phyloP scores from a whole-genome alignment of 2,329 filamentous ascomycete genomes.

The Monosporascus sp. region DNA sequence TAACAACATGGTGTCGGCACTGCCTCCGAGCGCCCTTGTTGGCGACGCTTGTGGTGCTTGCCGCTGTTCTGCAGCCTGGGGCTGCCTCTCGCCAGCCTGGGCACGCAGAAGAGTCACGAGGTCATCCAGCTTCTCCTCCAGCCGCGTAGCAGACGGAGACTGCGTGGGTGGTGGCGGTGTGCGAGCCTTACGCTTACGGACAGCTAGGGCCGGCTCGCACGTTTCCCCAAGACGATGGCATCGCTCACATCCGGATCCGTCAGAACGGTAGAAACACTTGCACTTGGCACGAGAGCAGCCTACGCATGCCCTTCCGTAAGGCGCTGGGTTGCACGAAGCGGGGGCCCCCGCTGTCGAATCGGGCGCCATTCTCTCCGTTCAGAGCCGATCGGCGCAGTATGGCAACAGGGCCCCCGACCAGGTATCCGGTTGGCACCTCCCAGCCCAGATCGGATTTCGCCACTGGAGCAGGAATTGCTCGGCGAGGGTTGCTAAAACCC shows the following conservation, averaged over 20 bases:
- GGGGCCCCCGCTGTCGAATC: constrained; percentile 2
- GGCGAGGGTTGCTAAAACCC: too few relatives aligned
- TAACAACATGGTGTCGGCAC: background rate
- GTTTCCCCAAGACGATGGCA: constrained; percentile 19
- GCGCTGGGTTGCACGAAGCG: constrained; percentile 4
- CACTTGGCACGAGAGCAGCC: constrained; percentile 20
- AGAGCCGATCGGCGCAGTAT: too few relatives aligned
- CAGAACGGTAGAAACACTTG: constrained; percentile 19
- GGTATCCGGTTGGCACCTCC: too few relatives aligned
- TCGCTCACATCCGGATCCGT: constrained; percentile 13
- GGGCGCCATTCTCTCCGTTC: background rate
- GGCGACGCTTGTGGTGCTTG: constrained; percentile 5
- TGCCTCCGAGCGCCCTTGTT: background rate
- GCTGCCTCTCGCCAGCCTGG: constrained; percentile 14
- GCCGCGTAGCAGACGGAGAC: constrained; percentile 26
- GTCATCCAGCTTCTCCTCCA: constrained; percentile 47
- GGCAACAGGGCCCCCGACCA: too few relatives aligned
- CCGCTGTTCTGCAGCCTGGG: constrained; percentile 4
- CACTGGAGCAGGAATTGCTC: too few relatives aligned
- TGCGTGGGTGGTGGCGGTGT: background rate
- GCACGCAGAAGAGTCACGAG: constrained; percentile 39
- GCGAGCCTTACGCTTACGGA: constrained; percentile 15
- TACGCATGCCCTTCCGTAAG: constrained; percentile 18
- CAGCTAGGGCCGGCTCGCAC: constrained; percentile 11
- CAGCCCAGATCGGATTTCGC: too few relatives aligned